Percentiles rank a stretch among this genome's conserved stretches.
Evolutionary conservation across 192 early-diverging fungal species (phyloP).

Genomic region (Paraglomus brasilianum): DNA sequence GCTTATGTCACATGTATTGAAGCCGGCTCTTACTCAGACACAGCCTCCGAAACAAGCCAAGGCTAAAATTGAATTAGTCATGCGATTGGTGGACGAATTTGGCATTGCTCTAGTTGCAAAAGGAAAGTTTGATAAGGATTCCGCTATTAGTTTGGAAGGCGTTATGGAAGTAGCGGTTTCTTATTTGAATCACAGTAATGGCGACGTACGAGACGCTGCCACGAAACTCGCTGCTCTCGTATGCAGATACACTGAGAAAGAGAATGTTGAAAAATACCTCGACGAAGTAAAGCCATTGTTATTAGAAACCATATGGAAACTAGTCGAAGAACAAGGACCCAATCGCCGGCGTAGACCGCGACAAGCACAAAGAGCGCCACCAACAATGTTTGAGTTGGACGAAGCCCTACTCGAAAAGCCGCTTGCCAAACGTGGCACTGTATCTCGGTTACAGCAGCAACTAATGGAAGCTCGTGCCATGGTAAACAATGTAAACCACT

Average conservation of each 20-base stretch:
- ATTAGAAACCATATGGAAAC: constrained; percentile 24
- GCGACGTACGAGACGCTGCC: constrained; percentile 60
- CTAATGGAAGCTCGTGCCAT: constrained; percentile 27
- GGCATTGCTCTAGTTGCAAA: constrained; percentile 43
- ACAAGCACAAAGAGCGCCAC: background rate
- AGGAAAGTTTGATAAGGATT: constrained; percentile 36
- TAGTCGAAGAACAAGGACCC: constrained; percentile 1
- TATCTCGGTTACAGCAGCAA: constrained; percentile 33
- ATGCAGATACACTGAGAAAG: constrained; percentile 38
- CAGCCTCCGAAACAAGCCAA: constrained; percentile 51
- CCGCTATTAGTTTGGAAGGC: constrained; percentile 49
- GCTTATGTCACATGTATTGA: constrained; percentile 54
- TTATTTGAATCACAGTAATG: constrained; percentile 58
- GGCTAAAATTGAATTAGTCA: constrained; percentile 54
- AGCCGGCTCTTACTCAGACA: constrained; percentile 39
- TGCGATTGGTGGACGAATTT: constrained; percentile 44
- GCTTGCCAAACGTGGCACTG: constrained; percentile 33
- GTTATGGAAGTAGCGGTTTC: constrained; percentile 56
- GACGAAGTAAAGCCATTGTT: constrained; percentile 38
- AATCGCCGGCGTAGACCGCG: too few relatives aligned
- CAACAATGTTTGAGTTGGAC: constrained; percentile 10
- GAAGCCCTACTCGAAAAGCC: constrained; percentile 11
- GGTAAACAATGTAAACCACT: constrained; percentile 25
- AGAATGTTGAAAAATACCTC: constrained; percentile 39
- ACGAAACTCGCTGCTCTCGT: constrained; percentile 54